phyloP scores from a whole-genome alignment of 371 early-diverging fungal genomes.

The Spiromyces aspiralis region DNA sequence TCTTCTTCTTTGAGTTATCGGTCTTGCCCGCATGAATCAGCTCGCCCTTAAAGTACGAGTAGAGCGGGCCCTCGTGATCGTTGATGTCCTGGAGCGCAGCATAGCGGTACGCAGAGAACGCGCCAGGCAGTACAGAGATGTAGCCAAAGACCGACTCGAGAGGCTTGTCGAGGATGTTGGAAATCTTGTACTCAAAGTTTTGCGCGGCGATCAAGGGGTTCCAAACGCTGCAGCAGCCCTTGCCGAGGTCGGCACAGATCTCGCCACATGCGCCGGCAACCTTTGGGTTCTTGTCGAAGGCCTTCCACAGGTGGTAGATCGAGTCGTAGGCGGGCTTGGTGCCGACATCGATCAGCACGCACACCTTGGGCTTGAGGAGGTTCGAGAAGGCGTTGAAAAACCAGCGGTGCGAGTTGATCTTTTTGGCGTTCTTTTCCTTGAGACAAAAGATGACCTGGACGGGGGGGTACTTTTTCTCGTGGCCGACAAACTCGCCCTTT shows the following conservation, averaged over 20 bases:
- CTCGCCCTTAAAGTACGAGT: slow-evolving; percentile 88
- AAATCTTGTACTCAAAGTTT: slow-evolving; percentile 95
- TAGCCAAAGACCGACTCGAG: slow-evolving; percentile 94
- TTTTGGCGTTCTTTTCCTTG: slow-evolving; percentile 73
- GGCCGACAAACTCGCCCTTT: slow-evolving; percentile 42
- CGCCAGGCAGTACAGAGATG: slow-evolving; percentile 90
- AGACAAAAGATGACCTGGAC: slow-evolving; percentile 80
- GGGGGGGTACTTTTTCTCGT: slow-evolving; percentile 59
- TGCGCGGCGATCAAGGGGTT: slow-evolving; percentile 89
- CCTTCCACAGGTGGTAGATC: slow-evolving; percentile 79
- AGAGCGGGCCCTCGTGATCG: slow-evolving; percentile 55
- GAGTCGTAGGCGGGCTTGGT: slow-evolving; percentile 71
- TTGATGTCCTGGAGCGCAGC: slow-evolving; percentile 59
- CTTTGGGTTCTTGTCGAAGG: slow-evolving; percentile 73
- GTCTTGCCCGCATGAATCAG: slow-evolving; percentile 46
- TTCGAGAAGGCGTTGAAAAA: slow-evolving; percentile 87
- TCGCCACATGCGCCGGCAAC: slow-evolving; percentile 94
- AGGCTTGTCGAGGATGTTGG: slow-evolving; percentile 94
- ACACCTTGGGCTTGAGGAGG: slow-evolving; percentile 68
- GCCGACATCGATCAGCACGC: slow-evolving; percentile 84
- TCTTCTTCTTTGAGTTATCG: neutral
- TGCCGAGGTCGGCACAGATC: slow-evolving; percentile 74
- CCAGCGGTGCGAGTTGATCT: slow-evolving; percentile 95
- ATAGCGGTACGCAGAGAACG: slow-evolving; percentile 94
- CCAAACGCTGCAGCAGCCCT: slow-evolving; percentile 39